These are phyloP conservation scores for Colletotrichum sp. DNA, from an alignment of 2,329 filamentous ascomycete species.

Conservation along the genomic window DNA sequence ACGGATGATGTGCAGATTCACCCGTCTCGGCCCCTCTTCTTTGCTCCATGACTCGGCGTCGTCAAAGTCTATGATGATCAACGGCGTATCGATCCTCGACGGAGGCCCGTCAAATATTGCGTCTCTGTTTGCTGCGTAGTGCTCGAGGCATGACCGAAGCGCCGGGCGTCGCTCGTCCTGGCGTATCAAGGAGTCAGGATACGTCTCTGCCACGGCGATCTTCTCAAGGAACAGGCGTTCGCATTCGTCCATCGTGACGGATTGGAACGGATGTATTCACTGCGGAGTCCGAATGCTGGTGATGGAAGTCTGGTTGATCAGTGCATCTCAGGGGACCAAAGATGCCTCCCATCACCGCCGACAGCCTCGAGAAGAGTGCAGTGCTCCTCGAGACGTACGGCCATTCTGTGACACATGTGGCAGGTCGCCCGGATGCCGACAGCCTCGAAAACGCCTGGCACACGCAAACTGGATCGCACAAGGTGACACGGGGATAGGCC, in stretches of 20 bases:
- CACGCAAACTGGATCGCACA: neutral
- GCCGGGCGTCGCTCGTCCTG: neutral
- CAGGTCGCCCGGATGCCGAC: neutral
- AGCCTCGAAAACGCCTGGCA: neutral
- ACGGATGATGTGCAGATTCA: neutral
- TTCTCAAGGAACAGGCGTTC: neutral
- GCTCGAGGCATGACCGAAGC: neutral
- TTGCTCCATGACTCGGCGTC: neutral
- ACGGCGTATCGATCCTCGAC: neutral
- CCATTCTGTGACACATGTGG: neutral
- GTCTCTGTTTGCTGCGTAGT: neutral
- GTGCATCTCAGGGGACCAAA: neutral
- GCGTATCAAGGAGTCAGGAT: neutral
- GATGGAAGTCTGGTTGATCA: neutral
- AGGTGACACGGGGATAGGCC: neutral
- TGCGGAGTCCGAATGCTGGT: neutral
- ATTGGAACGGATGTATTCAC: neutral
- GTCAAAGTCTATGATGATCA: slow-evolving; percentile 4
- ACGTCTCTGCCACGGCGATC: neutral
- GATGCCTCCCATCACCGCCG: neutral
- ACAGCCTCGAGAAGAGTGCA: neutral
- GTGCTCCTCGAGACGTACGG: neutral
- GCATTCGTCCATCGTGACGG: neutral
- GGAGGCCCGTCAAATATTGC: neutral
- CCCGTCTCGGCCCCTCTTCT: neutral